Base-by-base conservation (phyloP, 257 asterid genomes). In the Nicotiana obtusifolia region DNA sequence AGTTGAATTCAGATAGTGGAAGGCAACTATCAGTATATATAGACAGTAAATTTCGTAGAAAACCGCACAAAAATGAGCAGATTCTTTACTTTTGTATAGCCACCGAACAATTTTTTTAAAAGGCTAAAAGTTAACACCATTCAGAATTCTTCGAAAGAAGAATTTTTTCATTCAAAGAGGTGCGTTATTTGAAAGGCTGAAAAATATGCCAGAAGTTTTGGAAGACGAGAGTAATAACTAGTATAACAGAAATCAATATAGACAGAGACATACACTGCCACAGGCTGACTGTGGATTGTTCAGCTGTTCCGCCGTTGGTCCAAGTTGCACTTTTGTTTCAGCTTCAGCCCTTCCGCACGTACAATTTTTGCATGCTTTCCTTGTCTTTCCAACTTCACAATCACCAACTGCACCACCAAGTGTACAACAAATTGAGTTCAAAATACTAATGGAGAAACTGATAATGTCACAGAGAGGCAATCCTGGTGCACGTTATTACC, bases 291-390 rank as follows among this genome's bases (percentile, higher is more conserved):
- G 91, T 31, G 98, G 99, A 91, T 94, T 96, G 65, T 87, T 66
- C 62, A 96, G 82, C 85, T 93, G 97, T 64, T 96, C 98, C 89
- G 86, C 81, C 20, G 93, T 91, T 77, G 88, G 90, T 78, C 93
- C 99, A 84, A 94, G 94, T 88, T 92, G 92, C 83, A 94, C 97
- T 84, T 93, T 94, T 82, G 91, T 91, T 84, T 96, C 98, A 17
- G 83, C 94, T 88, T 94, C 98, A 82, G 98, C 98, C 81, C 98
- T 90, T 49, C 98, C 98, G 84, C 99, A 96, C 16, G 88, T 84
- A 90, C 99, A 94, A 81, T 91, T 96, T 87, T 93, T 93, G 91
- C 99, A 96, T 54, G 99, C 97, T 89, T 92, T 95, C 91, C 91
- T 90, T 52, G 97, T 87, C 84, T 85, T 88, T 59, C 95, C 97